phyloP scores from a whole-genome alignment of 345 rosid species.

The thale cress (Arabidopsis thaliana) region DNA sequence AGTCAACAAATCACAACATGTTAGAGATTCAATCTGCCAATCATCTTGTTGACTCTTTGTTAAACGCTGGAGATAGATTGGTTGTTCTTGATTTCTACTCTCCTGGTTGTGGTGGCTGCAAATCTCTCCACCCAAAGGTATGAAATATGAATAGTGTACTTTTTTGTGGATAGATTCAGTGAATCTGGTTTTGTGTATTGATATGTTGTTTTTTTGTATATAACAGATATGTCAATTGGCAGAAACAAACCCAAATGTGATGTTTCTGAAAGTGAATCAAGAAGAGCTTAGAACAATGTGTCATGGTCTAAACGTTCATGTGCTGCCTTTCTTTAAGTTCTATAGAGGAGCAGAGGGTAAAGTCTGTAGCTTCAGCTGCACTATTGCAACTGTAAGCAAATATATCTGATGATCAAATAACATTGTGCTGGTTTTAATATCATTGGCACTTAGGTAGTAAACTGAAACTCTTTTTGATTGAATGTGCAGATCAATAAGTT shows the following conservation, averaged over 20 bases:
- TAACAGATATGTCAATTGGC: slow-evolving; percentile 80
- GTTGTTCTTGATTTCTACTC: slow-evolving; percentile 76
- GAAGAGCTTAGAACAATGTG: slow-evolving; percentile 73
- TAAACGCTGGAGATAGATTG: slow-evolving; percentile 64
- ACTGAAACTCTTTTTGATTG: not conserved
- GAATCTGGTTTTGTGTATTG: not conserved
- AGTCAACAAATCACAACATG: slow-evolving; percentile 64
- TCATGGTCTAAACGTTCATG: slow-evolving; percentile 62
- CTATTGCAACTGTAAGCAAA: slow-evolving; percentile 60
- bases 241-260: slow-evolving; percentile 61
- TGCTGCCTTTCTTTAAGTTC: slow-evolving; percentile 80
- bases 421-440: not conserved
- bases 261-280: slow-evolving; percentile 73
- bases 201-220: not conserved
- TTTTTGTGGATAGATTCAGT: not conserved
- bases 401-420: not conserved
- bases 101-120: slow-evolving; percentile 90
- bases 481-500: slow-evolving; percentile 66
- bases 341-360: slow-evolving; percentile 77
- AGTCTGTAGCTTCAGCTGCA: slow-evolving; percentile 78
- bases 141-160: slow-evolving; percentile 25
- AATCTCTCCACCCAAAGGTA: slow-evolving; percentile 84
- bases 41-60: slow-evolving; percentile 63
- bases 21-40: slow-evolving; percentile 66
- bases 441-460: not conserved